Evolutionary conservation across 306 rosid genomes (phyloP).

Genomic region (Oxytropis ochrocephala): DNA sequence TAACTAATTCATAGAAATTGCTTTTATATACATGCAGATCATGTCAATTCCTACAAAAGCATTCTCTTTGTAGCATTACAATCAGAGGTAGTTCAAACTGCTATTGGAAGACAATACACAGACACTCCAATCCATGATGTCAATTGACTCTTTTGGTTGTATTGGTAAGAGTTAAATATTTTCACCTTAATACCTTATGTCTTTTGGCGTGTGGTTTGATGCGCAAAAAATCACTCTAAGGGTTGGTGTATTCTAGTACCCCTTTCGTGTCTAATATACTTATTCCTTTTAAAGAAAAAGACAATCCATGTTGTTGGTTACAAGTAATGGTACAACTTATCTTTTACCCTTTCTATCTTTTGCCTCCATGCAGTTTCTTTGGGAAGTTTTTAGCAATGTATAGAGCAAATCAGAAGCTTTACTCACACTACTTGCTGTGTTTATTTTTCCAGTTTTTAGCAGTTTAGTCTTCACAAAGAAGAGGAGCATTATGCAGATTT

Average conservation of each 20-base stretch:
- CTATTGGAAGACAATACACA: background rate
- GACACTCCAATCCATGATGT: no score
- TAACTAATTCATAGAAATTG: background rate
- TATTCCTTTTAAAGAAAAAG: no score
- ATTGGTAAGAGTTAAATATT: no score
- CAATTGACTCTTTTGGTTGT: no score
- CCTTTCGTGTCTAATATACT: no score
- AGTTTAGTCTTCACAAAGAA: background rate
- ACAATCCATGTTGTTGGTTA: background rate
- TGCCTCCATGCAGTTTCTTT: no score
- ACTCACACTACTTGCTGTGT: background rate
- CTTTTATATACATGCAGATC: background rate
- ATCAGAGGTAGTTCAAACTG: background rate
- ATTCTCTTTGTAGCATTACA: background rate
- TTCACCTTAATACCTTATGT: no score
- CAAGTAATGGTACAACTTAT: background rate
- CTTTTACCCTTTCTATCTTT: background rate
- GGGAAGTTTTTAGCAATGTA: no score
- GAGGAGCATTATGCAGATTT: background rate
- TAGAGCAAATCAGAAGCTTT: background rate
- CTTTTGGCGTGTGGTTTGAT: no score
- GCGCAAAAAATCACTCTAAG: no score
- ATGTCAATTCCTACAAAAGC: background rate
- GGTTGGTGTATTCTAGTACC: no score
- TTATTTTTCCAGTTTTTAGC: constrained; percentile 2